Base-by-base conservation (phyloP, 306 rosid genomes). In the Carpinus fangiana region DNA sequence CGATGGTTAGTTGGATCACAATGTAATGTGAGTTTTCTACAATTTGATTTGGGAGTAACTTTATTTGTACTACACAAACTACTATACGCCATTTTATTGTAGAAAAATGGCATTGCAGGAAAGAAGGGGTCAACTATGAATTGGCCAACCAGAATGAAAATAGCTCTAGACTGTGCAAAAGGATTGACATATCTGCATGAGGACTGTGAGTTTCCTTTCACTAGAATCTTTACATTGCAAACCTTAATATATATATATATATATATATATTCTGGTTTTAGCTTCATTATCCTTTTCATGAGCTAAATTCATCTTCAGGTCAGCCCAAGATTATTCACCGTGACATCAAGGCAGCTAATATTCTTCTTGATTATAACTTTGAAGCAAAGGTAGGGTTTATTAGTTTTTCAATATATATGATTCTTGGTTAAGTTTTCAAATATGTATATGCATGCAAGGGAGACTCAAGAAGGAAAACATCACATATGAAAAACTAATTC, bases 151-250 rank as follows among this genome's bases (percentile, higher is more conserved):
- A 78, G 88, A 81, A 78, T 74, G 80, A 81, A 64, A 71, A 77
- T 84, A 17, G 88, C 88, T 75, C 38, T 76, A 53, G 88, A 85
- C 52, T 81, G 85, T 74, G 88, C 88, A 36, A 84, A 74, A 78
- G 85, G 88, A 78, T 75, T 81, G 80, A 78, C 88, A 55, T 84
- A 84, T 84, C 83, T 84, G 78, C 85, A 84, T 1, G 82, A 81
- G 78, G 88, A 84, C 80, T 84, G 88, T 81, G 61, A 73, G 88
- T 56, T 43, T 52, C 76, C 74, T 61, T 17, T 80, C 5, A 16
- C 2, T 48, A 17, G 36, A 4, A 12, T 36, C 4, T 76, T 21
- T 52, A 36, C 59, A 20, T 73, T 45, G 51, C 2, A 0, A 74
- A 76, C 54, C 48, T 11, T 70, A 21, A 13, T 36, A 10, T n/a